A percentile compares a stretch with the other conserved stretches of the same genome.
These are phyloP conservation scores for Mollisiaceae sp. DNA, from an alignment of 2,329 filamentous ascomycete genomes.

Conservation along the genomic window DNA sequence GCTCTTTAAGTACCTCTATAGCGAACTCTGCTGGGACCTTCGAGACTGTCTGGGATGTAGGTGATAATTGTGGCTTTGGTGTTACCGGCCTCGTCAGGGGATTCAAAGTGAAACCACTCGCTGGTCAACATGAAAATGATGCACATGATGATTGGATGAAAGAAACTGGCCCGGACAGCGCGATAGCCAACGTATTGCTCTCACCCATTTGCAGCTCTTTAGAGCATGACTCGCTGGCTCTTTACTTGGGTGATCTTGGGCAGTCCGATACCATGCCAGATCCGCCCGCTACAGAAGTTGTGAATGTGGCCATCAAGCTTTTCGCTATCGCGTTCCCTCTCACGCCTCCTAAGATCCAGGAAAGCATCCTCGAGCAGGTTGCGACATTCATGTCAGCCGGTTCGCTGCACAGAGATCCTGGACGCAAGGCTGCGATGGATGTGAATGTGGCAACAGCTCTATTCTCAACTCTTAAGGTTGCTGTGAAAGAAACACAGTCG, in stretches of 20 bases:
- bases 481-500: conserved; percentile 78
- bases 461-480: conserved; percentile 79
- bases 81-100: conserved; percentile 84
- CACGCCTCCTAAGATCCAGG: conserved; percentile 89
- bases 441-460: conserved; percentile 89
- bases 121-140: conserved; percentile 68
- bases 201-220: conserved; percentile 81
- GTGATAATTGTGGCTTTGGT: conserved; percentile 93
- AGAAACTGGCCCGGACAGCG: conserved; percentile 64
- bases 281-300: conserved; percentile 88
- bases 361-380: conserved; percentile 93
- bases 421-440: conserved; percentile 86
- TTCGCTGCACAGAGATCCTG: conserved; percentile 81
- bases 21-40: conserved; percentile 88
- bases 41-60: conserved; percentile 93
- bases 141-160: conserved; percentile 55
- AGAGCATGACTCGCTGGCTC: conserved; percentile 85
- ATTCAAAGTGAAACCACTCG: conserved; percentile 72
- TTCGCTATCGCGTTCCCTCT: conserved; percentile 92
- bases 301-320: conserved; percentile 90
- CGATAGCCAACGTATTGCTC: conserved; percentile 64
- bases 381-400: conserved; percentile 85
- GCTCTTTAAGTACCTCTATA: conserved; percentile 87
- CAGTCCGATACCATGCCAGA: conserved; percentile 61
- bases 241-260: conserved; percentile 67